These are phyloP conservation scores for Funneliformis caledonium DNA, from an alignment of 371 early-diverging fungal species.

Conservation along the genomic window DNA sequence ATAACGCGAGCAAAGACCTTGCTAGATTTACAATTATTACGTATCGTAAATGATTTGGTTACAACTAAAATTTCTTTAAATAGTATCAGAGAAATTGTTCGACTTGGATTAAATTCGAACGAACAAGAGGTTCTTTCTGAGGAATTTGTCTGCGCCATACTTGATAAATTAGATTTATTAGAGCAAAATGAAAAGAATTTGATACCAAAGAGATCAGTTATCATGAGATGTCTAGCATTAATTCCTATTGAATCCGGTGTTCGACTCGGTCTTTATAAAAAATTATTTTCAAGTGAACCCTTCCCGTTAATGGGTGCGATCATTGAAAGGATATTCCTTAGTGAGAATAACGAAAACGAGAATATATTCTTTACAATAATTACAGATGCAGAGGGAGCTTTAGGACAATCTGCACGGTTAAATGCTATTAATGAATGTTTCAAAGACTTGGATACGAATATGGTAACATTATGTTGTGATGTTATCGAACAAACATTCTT, in stretches of 20 bases:
- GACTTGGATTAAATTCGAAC: too few species aligned
- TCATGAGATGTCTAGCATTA: slow-evolving; percentile 23
- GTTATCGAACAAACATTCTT: not conserved
- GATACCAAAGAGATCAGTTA: slow-evolving; percentile 12
- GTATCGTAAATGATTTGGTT: slow-evolving; percentile 15
- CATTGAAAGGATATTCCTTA: slow-evolving; percentile 22
- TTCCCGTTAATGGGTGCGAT: slow-evolving; percentile 22
- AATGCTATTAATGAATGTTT: not conserved
- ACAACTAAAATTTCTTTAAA: slow-evolving; percentile 7
- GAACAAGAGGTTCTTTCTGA: not conserved
- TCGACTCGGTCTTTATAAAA: slow-evolving; percentile 5
- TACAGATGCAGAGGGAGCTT: not conserved
- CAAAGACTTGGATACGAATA: not conserved
- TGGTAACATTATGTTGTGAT: slow-evolving; percentile 38
- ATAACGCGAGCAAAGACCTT: not conserved
- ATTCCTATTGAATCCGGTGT: slow-evolving; percentile 21
- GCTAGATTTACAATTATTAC: not conserved
- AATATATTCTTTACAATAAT: slow-evolving; percentile 15
- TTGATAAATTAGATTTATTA: not conserved
- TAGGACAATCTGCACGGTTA: not conserved
- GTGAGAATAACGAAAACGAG: not conserved
- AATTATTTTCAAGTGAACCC: slow-evolving; percentile 24
- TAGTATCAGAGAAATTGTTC: not conserved
- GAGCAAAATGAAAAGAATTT: not conserved
- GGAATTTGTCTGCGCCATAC: not conserved